Evolutionary conservation across 2,329 filamentous ascomycete species (phyloP).

Genomic region (Monosporascus ibericus): DNA sequence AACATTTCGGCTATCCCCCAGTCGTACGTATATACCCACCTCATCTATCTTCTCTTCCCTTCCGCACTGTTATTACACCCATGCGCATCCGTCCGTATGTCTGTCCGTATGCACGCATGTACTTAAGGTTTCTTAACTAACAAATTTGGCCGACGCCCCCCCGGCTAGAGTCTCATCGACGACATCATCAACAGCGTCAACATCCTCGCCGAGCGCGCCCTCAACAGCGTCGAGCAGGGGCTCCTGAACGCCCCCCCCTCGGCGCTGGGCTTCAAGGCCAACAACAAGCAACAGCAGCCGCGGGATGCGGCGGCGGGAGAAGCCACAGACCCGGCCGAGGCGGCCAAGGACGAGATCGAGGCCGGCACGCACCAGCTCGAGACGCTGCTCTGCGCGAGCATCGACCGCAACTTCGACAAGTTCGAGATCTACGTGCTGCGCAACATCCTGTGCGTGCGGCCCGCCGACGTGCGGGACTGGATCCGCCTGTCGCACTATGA

Average conservation of each 20-base stretch:
- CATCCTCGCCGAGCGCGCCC: conserved; percentile 82
- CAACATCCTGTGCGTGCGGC: conserved; percentile 68
- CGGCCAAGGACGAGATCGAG: conserved; percentile 65
- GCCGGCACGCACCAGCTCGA: conserved; percentile 81
- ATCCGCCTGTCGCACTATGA: conserved; percentile 83
- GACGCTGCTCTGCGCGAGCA: conserved; percentile 72
- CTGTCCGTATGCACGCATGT: too few relatives aligned
- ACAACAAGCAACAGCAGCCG: conserved; percentile 37
- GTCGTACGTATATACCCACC: conserved; percentile 53
- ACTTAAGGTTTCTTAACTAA: too few relatives aligned
- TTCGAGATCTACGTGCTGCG: conserved; percentile 86
- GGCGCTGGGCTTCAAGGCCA: conserved; percentile 69
- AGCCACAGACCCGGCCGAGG: conserved; percentile 33
- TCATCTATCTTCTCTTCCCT: conserved; percentile 1
- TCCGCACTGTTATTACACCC: background rate
- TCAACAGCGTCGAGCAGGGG: conserved; percentile 80
- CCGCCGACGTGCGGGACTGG: conserved; percentile 64
- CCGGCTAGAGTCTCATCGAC: conserved; percentile 75
- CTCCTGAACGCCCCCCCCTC: conserved; percentile 68
- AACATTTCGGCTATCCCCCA: conserved; percentile 93
- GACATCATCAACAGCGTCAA: conserved; percentile 98
- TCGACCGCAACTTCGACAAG: conserved; percentile 80
- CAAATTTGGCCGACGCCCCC: too few relatives aligned
- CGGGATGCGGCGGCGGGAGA: conserved; percentile 28
- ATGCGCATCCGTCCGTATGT: background rate